Conservation (phyloP, 345 rosid genomes). For the Linum tenue region DNA sequence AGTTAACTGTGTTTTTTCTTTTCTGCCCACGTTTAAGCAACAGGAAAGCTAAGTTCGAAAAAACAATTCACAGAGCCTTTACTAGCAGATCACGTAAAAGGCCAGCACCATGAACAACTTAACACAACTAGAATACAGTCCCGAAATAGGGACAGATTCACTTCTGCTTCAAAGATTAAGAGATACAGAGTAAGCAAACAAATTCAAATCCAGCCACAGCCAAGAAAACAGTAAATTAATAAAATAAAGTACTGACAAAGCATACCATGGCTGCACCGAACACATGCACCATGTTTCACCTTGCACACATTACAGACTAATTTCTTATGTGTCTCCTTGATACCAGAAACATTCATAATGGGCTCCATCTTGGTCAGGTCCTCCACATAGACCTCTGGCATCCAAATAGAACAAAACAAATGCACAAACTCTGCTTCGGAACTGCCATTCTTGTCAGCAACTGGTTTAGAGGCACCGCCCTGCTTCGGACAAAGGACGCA, state of each 20-base stretch:
- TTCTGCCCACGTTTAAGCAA: too few relatives aligned
- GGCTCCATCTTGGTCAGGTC: constrained; percentile 74
- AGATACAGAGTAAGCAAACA: too few relatives aligned
- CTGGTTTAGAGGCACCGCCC: constrained; percentile 80
- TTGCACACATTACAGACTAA: constrained; percentile 77
- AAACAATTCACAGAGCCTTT: too few relatives aligned
- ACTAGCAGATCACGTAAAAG: too few relatives aligned
- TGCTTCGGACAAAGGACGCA: constrained; percentile 74
- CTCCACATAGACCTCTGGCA: constrained; percentile 72
- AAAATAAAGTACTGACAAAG: constrained; percentile 27
- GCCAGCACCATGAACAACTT: too few relatives aligned
- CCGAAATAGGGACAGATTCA: too few relatives aligned
- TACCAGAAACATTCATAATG: constrained; percentile 46
- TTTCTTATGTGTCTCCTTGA: constrained; percentile 60
- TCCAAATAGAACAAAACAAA: constrained; percentile 81
- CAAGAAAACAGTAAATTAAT: constrained; percentile 5
- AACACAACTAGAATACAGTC: too few relatives aligned
- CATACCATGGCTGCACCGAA: constrained; percentile 98
- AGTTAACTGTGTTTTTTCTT: too few relatives aligned
- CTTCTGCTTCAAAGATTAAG: too few relatives aligned
- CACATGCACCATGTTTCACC: constrained; percentile 76
- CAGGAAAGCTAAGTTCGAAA: too few relatives aligned
- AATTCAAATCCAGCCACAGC: too few relatives aligned
- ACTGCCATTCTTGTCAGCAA: constrained; percentile 26
- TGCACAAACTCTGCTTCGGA: constrained; percentile 50